These are phyloP conservation scores for Solanum phureja DNA, from an alignment of 257 asterid genomes.

Conservation along the genomic window DNA sequence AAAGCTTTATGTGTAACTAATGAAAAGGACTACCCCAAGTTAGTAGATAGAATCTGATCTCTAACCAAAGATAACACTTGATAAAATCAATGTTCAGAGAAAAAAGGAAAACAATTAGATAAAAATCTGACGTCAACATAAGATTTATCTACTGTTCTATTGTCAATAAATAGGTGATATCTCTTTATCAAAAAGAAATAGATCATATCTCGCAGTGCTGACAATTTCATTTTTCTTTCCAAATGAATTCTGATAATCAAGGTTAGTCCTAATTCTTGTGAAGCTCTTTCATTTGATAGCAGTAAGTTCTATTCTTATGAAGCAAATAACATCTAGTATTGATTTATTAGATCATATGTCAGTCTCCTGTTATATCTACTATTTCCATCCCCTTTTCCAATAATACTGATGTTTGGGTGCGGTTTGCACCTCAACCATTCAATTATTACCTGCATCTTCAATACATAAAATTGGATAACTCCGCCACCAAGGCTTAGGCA, in stretches of 20 bases:
- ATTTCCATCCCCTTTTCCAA: background rate
- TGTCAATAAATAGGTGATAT: background rate
- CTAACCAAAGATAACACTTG: background rate
- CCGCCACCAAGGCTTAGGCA: background rate
- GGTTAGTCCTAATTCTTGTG: background rate
- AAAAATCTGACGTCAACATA: background rate
- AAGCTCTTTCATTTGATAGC: background rate
- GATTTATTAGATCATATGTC: background rate
- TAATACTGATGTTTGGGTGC: background rate
- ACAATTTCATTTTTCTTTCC: background rate
- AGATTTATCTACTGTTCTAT: background rate
- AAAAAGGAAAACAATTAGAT: background rate
- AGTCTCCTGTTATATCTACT: background rate
- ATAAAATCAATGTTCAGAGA: background rate
- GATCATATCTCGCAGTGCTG: background rate
- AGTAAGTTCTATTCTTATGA: background rate
- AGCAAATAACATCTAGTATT: background rate
- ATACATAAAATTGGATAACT: background rate
- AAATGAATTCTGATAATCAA: background rate
- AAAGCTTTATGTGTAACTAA: background rate
- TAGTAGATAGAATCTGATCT: background rate
- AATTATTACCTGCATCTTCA: background rate
- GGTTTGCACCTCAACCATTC: background rate
- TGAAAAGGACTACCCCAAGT: background rate
- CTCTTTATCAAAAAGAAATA: background rate